Evolutionary conservation across 371 early-diverging fungal genomes (phyloP), one percentile per base, ranked within the genome.

Genomic region (Mucor irregularis): DNA sequence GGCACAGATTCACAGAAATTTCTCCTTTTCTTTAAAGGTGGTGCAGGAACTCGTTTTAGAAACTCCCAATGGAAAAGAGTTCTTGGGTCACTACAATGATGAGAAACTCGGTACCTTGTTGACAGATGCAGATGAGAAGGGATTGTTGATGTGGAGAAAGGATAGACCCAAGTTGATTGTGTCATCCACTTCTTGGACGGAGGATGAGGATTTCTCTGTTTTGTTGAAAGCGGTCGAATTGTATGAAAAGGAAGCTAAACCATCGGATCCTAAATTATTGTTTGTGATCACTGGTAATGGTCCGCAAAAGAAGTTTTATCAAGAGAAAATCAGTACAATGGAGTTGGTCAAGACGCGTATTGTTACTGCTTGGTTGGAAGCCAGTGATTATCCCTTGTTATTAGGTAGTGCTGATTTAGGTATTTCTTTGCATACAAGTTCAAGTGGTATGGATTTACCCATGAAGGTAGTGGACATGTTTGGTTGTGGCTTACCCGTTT

Each of bases 391-490:
- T 61, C 92, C 95, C 16, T 66, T 79, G 46, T 68, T 97, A 29
- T 71, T 97, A 14, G 91, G 89, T 66, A 80, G 88, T 24, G 95
- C 96, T 4, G 97, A 97, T 71, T 69, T 97, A 50, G 98, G 98
- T 25, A 74, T 98, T 7, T 93, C 87, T 8, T 77, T 98, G 40
- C 98, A 98, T 75, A 89, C 85, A 14, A 92, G 93, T 22, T 90
- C 95, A 6, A 93, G 93, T 24, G 96, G 96, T 1, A 78, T 97
- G 58, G 98, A 98, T 73, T 68, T 98, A 46, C 98, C 98, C 4
- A 98, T 98, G 98, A 98, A 98, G 71, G 86, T 97, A 0, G 93
- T 97, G 2, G 98, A 98, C 70, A 95, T 98, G 97, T 93, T 97
- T 85, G 98, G 97, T 2, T 92, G 92, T 69, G 94, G 93, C 0